phyloP scores from a whole-genome alignment of 352 stramenopile genomes.

The Globisporangium mamillatum region DNA sequence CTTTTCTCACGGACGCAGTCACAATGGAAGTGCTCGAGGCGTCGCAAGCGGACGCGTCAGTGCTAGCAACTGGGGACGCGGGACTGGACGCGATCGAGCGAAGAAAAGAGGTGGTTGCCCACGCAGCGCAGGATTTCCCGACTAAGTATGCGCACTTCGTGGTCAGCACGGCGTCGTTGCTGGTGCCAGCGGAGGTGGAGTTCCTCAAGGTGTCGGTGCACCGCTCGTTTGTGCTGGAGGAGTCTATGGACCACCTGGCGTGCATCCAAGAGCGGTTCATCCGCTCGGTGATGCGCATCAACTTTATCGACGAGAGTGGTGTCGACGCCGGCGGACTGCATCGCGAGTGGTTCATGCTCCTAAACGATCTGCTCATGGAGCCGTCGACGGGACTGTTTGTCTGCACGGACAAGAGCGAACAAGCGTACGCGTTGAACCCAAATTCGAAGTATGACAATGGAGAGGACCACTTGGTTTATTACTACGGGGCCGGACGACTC shows the following conservation, averaged over 20 bases:
- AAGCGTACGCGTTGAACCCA: constrained; percentile 60
- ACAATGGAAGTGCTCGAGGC: constrained; percentile 38
- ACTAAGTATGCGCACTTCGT: constrained; percentile 79
- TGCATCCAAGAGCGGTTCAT: constrained; percentile 58
- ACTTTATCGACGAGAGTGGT: constrained; percentile 83
- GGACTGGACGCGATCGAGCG: constrained; percentile 33
- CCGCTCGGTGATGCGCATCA: constrained; percentile 78
- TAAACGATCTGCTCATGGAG: constrained; percentile 57
- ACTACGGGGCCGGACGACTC: constrained; percentile 48
- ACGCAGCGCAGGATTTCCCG: constrained; percentile 54
- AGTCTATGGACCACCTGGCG: constrained; percentile 67
- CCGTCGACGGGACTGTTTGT: constrained; percentile 51
- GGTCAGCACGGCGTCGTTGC: constrained; percentile 52
- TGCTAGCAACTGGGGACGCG: constrained; percentile 26
- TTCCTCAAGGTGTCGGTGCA: constrained; percentile 68
- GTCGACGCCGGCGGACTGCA: constrained; percentile 86
- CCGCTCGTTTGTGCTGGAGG: constrained; percentile 58
- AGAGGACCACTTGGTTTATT: constrained; percentile 71
- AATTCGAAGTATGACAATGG: constrained; percentile 56
- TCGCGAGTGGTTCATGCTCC: constrained; percentile 92
- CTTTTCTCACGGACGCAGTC: constrained; percentile 27
- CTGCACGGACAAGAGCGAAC: constrained; percentile 47
- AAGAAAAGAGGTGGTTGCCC: constrained; percentile 34
- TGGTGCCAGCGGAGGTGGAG: constrained; percentile 63
- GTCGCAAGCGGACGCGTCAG: constrained; percentile 32